phyloP scores from a whole-genome alignment of 108 stramenopile species.

The Nannochloropsis oceanica region DNA sequence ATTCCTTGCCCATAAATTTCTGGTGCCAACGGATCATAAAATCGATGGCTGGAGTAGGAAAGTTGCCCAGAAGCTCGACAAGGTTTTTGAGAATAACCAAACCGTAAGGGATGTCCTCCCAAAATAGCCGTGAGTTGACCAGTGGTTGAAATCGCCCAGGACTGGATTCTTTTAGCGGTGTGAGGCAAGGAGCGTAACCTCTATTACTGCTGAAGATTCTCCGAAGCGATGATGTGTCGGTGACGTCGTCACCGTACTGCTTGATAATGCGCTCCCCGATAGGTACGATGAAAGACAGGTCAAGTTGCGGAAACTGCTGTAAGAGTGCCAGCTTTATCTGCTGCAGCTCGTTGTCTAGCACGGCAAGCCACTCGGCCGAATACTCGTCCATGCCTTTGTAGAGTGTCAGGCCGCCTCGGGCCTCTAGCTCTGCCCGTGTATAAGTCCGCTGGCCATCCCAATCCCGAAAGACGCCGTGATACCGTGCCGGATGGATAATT shows the following conservation, averaged over 20 bases:
- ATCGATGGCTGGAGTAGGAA: conserved; percentile 36
- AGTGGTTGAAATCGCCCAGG: conserved; percentile 20
- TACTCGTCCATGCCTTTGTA: conserved; percentile 38
- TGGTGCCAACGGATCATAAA: conserved; percentile 40
- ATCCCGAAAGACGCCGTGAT: conserved; percentile 33
- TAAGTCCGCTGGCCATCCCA: conserved; percentile 26
- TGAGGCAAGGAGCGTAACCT: conserved; percentile 31
- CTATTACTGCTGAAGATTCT: conserved; percentile 30
- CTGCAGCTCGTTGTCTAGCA: conserved; percentile 40
- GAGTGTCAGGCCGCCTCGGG: conserved; percentile 29
- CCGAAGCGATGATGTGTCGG: conserved; percentile 25
- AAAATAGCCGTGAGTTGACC: conserved; percentile 29
- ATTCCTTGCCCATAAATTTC: conserved; percentile 29
- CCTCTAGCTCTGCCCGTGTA: conserved; percentile 13
- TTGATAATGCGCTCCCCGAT: conserved; percentile 24
- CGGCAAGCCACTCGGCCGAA: conserved; percentile 25
- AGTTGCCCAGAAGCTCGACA: conserved; percentile 36
- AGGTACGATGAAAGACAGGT: conserved; percentile 20
- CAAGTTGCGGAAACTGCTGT: conserved; percentile 32
- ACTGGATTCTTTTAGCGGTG: conserved; percentile 25
- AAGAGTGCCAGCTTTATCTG: conserved; percentile 12
- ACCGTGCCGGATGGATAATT: conserved; percentile 37
- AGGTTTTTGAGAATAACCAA: conserved; percentile 36
- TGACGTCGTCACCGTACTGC: conserved; percentile 35
- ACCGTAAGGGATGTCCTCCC: conserved; percentile 40